A percentile compares a stretch with the other conserved stretches of the same genome.
These are phyloP conservation scores for Cryptococcus depauperatus DNA, from an alignment of 1,284 basidiomycete species.

Conservation along the genomic window DNA sequence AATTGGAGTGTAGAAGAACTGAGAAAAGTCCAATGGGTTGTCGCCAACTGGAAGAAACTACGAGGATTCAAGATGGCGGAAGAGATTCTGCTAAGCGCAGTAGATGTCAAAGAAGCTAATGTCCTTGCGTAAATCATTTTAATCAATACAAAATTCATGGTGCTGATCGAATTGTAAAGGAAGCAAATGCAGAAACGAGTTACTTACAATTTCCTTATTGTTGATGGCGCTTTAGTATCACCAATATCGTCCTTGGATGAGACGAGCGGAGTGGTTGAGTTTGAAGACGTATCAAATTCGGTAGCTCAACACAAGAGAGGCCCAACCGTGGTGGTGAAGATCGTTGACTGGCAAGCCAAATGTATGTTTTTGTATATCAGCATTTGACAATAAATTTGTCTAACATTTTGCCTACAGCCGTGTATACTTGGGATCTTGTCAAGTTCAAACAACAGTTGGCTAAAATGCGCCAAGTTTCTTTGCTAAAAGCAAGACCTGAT, in stretches of 20 bases:
- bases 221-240: constrained; percentile 52
- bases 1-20: constrained; percentile 74
- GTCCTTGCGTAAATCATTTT: constrained; percentile 62
- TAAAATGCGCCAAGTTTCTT: constrained; percentile 87
- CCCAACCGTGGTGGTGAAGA: constrained; percentile 81
- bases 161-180: constrained; percentile 46
- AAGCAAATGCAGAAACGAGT: constrained; percentile 77
- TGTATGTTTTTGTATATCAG: constrained; percentile 18
- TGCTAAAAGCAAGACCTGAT: constrained; percentile 85
- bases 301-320: constrained; percentile 57
- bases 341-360: constrained; percentile 75
- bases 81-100: constrained; percentile 72
- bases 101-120: constrained; percentile 88
- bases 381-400: constrained; percentile 12
- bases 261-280: constrained; percentile 78
- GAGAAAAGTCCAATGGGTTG: constrained; percentile 64
- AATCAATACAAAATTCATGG: neutral
- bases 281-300: constrained; percentile 83
- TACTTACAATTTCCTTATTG: constrained; percentile 83
- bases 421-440: constrained; percentile 85
- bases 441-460: constrained; percentile 79
- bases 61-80: constrained; percentile 88
- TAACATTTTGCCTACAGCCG: constrained; percentile 46
- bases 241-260: constrained; percentile 77
- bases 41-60: constrained; percentile 77